Conservation (phyloP, 768 basidiomycete species). For the Candolleomyces eurysporus region DNA sequence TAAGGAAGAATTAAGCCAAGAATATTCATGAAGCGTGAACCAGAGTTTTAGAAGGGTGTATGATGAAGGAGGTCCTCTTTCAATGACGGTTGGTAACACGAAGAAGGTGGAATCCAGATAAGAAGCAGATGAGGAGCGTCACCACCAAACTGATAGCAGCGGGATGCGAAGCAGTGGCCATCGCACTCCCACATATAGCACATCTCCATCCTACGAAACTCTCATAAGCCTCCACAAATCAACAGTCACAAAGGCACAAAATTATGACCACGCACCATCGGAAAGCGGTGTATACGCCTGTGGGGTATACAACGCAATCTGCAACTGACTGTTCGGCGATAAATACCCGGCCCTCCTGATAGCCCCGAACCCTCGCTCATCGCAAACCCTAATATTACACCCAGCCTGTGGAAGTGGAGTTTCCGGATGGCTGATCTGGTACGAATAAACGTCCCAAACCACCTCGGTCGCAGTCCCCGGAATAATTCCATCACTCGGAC, state of each 20-base stretch:
- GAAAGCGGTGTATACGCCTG: constrained; percentile 64
- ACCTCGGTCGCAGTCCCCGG: constrained; percentile 68
- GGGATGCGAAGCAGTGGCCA: constrained; percentile 44
- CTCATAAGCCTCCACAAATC: neutral
- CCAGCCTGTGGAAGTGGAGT: constrained; percentile 71
- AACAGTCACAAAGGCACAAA: neutral
- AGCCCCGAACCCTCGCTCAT: constrained; percentile 71
- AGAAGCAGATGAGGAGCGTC: constrained; percentile 59
- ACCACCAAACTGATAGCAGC: constrained; percentile 53
- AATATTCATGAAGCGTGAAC: neutral
- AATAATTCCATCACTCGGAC: constrained; percentile 70
- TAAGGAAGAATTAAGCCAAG: neutral
- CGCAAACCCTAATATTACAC: constrained; percentile 80
- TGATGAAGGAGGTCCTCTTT: neutral
- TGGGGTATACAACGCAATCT: constrained; percentile 86
- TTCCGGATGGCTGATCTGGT: constrained; percentile 58
- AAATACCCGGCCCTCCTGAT: constrained; percentile 62
- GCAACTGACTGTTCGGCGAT: constrained; percentile 61
- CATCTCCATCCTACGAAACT: constrained; percentile 53
- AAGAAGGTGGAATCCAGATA: constrained; percentile 63
- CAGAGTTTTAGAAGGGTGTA: neutral
- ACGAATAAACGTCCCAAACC: constrained; percentile 79
- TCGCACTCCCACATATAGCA: constrained; percentile 43
- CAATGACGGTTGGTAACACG: constrained; percentile 24
- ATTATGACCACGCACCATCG: constrained; percentile 19